A percentile compares a stretch with the other conserved stretches of the same genome.
These are phyloP conservation scores for Massarina eburnea DNA, from an alignment of 2,329 filamentous ascomycete genomes.

Conservation along the genomic window DNA sequence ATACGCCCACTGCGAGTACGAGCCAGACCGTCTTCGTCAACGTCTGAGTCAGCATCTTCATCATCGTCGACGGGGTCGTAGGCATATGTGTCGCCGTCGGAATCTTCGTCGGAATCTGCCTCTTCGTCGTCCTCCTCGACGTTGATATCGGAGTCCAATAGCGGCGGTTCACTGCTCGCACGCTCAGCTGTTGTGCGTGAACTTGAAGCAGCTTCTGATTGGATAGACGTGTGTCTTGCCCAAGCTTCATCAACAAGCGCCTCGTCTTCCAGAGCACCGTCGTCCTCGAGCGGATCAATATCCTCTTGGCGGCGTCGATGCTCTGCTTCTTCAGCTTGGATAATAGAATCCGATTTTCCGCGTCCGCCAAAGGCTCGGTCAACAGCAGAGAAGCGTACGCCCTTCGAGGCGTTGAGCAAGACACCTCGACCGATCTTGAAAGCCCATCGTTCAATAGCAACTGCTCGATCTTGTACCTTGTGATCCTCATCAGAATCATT, in stretches of 20 bases:
- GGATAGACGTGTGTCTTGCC: conserved; percentile 11
- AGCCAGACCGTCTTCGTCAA: conserved; percentile 36
- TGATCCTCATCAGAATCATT: conserved; percentile 17
- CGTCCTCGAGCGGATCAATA: conserved; percentile 50
- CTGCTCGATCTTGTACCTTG: conserved; percentile 47
- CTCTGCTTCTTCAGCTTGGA: conserved; percentile 46
- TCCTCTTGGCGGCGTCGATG: conserved; percentile 47
- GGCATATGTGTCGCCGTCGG: conserved; percentile 33
- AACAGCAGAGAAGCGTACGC: conserved; percentile 59
- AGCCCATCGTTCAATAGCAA: conserved; percentile 59
- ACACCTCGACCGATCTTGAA: conserved; percentile 61
- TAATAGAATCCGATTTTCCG: conserved; percentile 47
- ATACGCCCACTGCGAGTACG: conserved; percentile 42
- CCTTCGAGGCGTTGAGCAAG: conserved; percentile 58
- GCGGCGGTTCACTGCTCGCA: conserved; percentile 1
- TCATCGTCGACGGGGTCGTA: conserved; percentile 29
- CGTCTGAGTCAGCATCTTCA: conserved; percentile 34
- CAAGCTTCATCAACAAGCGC: conserved; percentile 22
- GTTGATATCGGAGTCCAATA: neutral
- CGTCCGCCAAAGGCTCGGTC: conserved; percentile 64
- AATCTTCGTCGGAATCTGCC: conserved; percentile 37
- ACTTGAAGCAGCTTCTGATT: conserved; percentile 8
- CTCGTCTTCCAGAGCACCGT: conserved; percentile 44
- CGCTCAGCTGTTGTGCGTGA: conserved; percentile 5
- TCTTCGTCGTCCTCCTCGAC: conserved; percentile 36